Percentiles rank a stretch among this genome's conserved stretches.
phyloP scores from a whole-genome alignment of 257 asterid genomes.

The Rhazya stricta region DNA sequence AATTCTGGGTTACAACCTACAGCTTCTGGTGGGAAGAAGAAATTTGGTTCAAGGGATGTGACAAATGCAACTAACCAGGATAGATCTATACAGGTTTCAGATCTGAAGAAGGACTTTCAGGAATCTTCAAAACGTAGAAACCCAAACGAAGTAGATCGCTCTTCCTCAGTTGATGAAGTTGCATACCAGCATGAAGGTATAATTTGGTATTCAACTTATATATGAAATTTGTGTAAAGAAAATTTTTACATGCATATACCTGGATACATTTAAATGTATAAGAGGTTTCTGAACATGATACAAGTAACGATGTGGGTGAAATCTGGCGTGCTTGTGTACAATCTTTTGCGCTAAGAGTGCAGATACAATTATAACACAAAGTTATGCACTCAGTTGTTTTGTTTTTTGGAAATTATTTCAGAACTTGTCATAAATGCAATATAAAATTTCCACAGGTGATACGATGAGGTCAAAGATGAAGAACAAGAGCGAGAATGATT shows the following conservation, averaged over 20 bases:
- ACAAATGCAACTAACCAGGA: conserved; percentile 41
- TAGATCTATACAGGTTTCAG: conserved; percentile 48
- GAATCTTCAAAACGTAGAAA: conserved; percentile 38
- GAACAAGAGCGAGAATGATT: conserved; percentile 52
- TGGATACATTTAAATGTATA: background rate
- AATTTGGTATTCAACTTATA: background rate
- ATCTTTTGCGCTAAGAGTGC: background rate
- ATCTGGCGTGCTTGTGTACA: background rate
- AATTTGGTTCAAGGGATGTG: conserved; percentile 43
- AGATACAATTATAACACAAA: background rate
- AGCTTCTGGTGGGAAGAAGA: conserved; percentile 52
- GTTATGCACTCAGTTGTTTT: background rate
- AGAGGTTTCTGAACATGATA: background rate
- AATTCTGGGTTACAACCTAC: conserved; percentile 35
- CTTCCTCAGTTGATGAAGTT: conserved; percentile 45
- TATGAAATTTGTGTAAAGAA: background rate
- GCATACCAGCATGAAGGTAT: conserved; percentile 34
- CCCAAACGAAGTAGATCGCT: conserved; percentile 31
- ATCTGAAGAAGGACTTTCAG: conserved; percentile 44
- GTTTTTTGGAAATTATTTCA: background rate
- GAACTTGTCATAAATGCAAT: background rate
- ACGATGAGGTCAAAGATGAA: conserved; percentile 37
- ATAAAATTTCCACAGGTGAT: conserved; percentile 36
- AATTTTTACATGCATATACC: background rate
- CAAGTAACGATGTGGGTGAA: background rate